phyloP scores from a whole-genome alignment of 2,329 filamentous ascomycete species.

The Talaromyces sp. region DNA sequence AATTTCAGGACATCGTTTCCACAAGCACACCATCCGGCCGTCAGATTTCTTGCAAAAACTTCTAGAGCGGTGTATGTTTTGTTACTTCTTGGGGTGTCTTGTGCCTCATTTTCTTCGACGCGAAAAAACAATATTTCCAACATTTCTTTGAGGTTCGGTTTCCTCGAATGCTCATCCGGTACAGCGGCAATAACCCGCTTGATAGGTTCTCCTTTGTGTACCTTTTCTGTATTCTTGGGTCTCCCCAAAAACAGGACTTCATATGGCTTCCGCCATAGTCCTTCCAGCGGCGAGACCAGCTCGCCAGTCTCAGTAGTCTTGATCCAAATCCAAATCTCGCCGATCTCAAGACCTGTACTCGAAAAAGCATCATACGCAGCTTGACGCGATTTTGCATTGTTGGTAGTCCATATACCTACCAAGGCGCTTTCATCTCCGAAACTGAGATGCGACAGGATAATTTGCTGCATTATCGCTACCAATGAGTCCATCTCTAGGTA shows the following conservation, averaged over 20 bases:
- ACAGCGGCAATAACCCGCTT: conserved; percentile 56
- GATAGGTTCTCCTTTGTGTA: conserved; percentile 27
- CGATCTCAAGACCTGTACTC: conserved; percentile 47
- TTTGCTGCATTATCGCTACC: conserved; percentile 36
- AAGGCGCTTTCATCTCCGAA: conserved; percentile 30
- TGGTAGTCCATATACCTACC: conserved; percentile 62
- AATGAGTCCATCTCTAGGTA: conserved; percentile 31
- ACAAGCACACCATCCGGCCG: conserved; percentile 60
- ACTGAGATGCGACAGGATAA: conserved; percentile 45
- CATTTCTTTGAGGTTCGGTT: conserved; percentile 58
- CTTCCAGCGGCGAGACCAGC: conserved; percentile 51
- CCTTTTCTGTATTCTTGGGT: conserved; percentile 15
- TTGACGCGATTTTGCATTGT: conserved; percentile 50
- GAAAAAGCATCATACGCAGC: conserved; percentile 45
- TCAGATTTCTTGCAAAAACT: conserved; percentile 59
- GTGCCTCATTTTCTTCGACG: background rate
- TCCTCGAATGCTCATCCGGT: conserved; percentile 63
- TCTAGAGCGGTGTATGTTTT: conserved; percentile 52
- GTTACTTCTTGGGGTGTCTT: background rate
- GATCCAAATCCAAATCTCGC: conserved; percentile 64
- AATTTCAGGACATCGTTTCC: conserved; percentile 62
- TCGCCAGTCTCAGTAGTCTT: conserved; percentile 56
- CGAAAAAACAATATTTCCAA: conserved; percentile 42
- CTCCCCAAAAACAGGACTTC: conserved; percentile 54
- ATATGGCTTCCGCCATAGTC: conserved; percentile 59